Base-by-base conservation (phyloP, 2,329 filamentous ascomycete genomes). In the Sphaerostilbella broomeana region DNA sequence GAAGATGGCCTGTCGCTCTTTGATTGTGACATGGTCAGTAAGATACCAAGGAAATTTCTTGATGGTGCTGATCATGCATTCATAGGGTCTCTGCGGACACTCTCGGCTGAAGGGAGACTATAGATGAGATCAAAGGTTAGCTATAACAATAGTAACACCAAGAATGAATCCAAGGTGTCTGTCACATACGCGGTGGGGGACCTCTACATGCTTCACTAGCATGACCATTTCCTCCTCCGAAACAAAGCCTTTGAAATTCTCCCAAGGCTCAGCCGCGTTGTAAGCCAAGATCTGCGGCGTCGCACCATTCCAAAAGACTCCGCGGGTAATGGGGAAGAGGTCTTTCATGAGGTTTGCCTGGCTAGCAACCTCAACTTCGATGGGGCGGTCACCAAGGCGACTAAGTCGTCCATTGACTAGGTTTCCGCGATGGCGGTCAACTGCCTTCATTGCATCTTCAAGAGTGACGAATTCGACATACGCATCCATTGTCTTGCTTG, bases 1-100 rank as follows among this genome's bases (percentile, higher is more conserved):
- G 50, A 70, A 78, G 18, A 81, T 60, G 6, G 65, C 58, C 29
- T 70, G 59, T 1, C 78, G 73, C 55, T 82, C 70, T 40, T 64
- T 60, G 32, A 81, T 61, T 6, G 73, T 81, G 60, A 82, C 75
- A 38, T 65, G 49, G 3, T 73, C 58, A 1, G 76, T 66, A 54
- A 69, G 66, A 43, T 73, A 68, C 79, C 79, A 84, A 0, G 79
- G 79, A 29, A 79, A 68, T 63, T 82, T 77, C 44, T 69, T 70
- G 25, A 79, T 53, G 1, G 73, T 81, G 54, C 75, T 79, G 49
- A 83, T 79, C 51, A 83, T 63, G 53, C 70, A 78, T 60, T 84
- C 79, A 40, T 74, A 82, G 2, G 77, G 73, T 11, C 79, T 72
- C 58, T 83, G 77, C 0, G 77, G 76, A 48, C 76, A 80, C 18